Evolutionary conservation across 2,329 filamentous ascomycete genomes (phyloP), one percentile per base, ranked within the genome.

Genomic region (Coniochaeta prunicola): DNA sequence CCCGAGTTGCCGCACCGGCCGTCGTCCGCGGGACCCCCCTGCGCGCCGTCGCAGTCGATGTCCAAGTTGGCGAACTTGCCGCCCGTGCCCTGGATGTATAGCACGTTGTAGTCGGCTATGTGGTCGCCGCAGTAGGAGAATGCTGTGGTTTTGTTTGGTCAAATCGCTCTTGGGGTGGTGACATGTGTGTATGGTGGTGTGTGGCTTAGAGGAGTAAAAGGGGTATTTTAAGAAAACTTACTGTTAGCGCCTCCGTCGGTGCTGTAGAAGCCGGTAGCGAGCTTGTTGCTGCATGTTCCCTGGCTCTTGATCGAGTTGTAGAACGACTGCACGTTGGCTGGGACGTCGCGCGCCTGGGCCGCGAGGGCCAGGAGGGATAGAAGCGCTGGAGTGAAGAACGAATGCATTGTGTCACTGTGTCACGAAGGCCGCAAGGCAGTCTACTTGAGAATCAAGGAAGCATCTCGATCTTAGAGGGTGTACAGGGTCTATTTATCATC

Each of bases 1-100:
- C 64, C 66, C 30, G 75, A 77, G 17, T 70, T 70, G 33, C 68
- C 72, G 62, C 81, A 83, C 24, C 74, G 71, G 0, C 77, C 76
- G 24, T 74, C 76, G 58, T 76, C 70, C 5, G 67, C 67, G 15
- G 69, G 57, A 2, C 70, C 71, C 4, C 73, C 70, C 45, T 78
- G 74, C 0, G 70, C 68, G 1, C 82, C 82, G 60, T 85, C 81
- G 63, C 82, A 86, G 70, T 85, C 82, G 48, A 85, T 73, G 60
- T 85, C 82, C 76, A 85, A 82, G 66, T 84, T 78, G 8, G 74
- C 76, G 53, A 83, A 72, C 26, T 74, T 67, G 3, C 71, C 70
- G 10, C 68, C 64, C 0, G 66, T 67, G 8, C 76, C 77, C 53
- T 75, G 72, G 48, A 82, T 65, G 67, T 76, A 82, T 59, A 83